phyloP scores from a whole-genome alignment of 352 stramenopile genomes.

The Globisporangium viniferum region DNA sequence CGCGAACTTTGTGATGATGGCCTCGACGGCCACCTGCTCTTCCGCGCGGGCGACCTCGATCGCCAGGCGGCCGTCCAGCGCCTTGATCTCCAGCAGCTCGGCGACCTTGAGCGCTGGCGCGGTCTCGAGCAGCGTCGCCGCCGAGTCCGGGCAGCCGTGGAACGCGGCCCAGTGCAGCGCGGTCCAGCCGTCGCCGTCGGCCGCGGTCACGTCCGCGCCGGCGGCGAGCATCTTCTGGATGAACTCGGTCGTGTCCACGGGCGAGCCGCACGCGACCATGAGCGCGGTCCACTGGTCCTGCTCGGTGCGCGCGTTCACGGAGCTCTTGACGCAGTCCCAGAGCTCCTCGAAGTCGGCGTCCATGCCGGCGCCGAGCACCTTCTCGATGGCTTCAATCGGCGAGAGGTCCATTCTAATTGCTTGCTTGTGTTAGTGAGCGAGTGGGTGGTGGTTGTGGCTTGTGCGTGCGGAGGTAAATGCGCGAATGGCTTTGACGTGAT shows the following conservation, averaged over 20 bases:
- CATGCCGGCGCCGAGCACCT: slow-evolving; percentile 57
- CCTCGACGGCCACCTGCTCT: slow-evolving; percentile 63
- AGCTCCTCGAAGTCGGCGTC: slow-evolving; percentile 79
- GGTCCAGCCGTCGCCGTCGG: slow-evolving; percentile 78
- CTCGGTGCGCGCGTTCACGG: slow-evolving; percentile 66
- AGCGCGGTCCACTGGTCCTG: slow-evolving; percentile 78
- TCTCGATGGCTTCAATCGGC: slow-evolving; percentile 59
- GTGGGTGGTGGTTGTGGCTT: slow-evolving; percentile 1
- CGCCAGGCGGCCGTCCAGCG: slow-evolving; percentile 59
- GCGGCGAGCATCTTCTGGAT: slow-evolving; percentile 61
- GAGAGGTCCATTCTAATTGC: slow-evolving; percentile 21
- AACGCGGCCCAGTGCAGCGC: slow-evolving; percentile 84
- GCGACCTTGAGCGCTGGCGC: slow-evolving; percentile 34
- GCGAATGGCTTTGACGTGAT: not conserved
- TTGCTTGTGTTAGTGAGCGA: not conserved
- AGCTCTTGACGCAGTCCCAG: slow-evolving; percentile 55
- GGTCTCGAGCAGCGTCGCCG: slow-evolving; percentile 50
- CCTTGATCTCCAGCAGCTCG: slow-evolving; percentile 48
- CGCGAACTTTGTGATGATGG: slow-evolving; percentile 49
- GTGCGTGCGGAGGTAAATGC: slow-evolving; percentile 6
- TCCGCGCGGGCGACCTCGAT: slow-evolving; percentile 65
- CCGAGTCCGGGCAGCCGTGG: slow-evolving; percentile 69
- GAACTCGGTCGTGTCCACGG: slow-evolving; percentile 75
- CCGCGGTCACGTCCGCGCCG: slow-evolving; percentile 54
- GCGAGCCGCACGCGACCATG: slow-evolving; percentile 81